Evolutionary conservation across 164 flowering plant genomes (phyloP), one percentile per base, ranked within the genome.

Genomic region (Aristolochia contorta): DNA sequence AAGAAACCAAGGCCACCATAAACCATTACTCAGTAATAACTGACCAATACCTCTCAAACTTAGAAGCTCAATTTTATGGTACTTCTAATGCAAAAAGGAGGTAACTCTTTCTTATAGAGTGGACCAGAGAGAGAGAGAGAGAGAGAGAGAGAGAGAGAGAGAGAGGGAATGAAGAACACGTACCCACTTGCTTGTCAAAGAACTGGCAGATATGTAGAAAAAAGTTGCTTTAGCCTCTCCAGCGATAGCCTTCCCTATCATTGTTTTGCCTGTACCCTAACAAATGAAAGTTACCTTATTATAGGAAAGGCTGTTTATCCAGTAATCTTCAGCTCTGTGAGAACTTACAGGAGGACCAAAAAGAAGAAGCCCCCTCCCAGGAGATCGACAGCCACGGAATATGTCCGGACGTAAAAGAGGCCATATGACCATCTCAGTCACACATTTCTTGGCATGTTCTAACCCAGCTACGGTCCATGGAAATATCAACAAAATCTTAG

Each of bases 121-220:
- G 37, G 57, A 49, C 53, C 1, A 13, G 20, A 49, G 7, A 49
- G 6, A 67, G 15, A 47, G 59, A 7, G 32, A 14, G n/a, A 8
- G 54, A 49, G 66, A 13, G 20, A 49, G 7, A 49, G 6, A 67
- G 15, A 47, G 59, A 7, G 32, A 14, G n/a, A 8, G 54, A 49
- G 23, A 59, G 12, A 37, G 12, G 1, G 43, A 37, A 37, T 37
- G 43, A 63, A 37, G 50, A 20, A 32, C 21, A 74, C 97, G 50
- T 82, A 90, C 99, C 99, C 99, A 94, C 74, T 94, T 94, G 96
- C 99, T 94, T 62, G 99, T 94, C 69, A 94, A 80, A 54, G 97
- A 91, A 78, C 99, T 94, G 61, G 99, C 97, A 59, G 99, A 91
- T 67, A 94, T 94, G 74, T 89, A 94, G 80, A 94, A 94, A 72